Evolutionary conservation across 2,329 filamentous ascomycete species (phyloP).

Genomic region (Sporothrix luriei): DNA sequence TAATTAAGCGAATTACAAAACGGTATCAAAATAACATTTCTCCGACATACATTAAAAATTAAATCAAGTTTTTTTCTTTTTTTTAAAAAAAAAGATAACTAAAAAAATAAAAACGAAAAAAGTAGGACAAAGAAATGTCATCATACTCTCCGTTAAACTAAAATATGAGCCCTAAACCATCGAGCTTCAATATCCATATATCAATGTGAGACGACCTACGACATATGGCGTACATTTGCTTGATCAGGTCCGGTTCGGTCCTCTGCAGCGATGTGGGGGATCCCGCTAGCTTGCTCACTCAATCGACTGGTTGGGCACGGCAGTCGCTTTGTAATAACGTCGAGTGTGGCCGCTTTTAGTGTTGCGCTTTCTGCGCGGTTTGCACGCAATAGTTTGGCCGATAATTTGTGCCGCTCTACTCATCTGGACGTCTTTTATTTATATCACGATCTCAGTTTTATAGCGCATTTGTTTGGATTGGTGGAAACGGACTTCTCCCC

Average conservation of each 20-base stretch:
- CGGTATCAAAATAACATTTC: too few relatives aligned
- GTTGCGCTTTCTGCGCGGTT: conserved; percentile 21
- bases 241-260: conserved; percentile 17
- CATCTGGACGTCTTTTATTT: background rate
- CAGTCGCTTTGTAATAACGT: conserved; percentile 30
- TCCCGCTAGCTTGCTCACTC: conserved; percentile 7
- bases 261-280: background rate
- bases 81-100: too few relatives aligned
- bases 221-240: background rate
- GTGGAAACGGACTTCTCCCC: background rate
- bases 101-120: too few relatives aligned
- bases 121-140: too few relatives aligned
- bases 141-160: too few relatives aligned
- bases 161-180: background rate
- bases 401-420: background rate
- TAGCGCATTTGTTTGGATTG: background rate
- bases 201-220: background rate
- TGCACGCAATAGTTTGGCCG: conserved; percentile 8
- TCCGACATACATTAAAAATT: too few relatives aligned
- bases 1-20: too few relatives aligned
- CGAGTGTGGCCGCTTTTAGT: background rate
- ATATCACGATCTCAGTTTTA: background rate
- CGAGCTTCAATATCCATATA: background rate
- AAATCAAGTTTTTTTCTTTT: too few relatives aligned
- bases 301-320: conserved; percentile 17